Evolutionary conservation across 805 yeast genomes (phyloP).

Genomic region (Debaryomyces hansenii): DNA sequence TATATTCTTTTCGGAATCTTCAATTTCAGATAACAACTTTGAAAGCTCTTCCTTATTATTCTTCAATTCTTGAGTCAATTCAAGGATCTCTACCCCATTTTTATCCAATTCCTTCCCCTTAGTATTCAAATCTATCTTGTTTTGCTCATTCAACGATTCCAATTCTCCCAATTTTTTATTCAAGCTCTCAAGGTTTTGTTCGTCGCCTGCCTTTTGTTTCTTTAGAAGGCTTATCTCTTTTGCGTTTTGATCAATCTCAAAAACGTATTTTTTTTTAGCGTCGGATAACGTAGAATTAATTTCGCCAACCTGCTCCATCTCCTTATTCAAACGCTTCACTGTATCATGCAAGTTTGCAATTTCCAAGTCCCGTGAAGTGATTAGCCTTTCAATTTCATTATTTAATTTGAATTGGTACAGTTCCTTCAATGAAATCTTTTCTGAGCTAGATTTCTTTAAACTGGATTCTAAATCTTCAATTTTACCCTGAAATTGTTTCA

Average conservation of each 20-base stretch:
- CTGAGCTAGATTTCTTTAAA: neutral
- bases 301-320: neutral
- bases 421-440: slow-evolving; percentile 8
- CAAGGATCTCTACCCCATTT: neutral
- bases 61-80: neutral
- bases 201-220: neutral
- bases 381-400: slow-evolving; percentile 20
- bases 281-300: neutral
- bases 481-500: slow-evolving; percentile 4
- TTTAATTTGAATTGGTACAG: slow-evolving; percentile 25
- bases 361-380: slow-evolving; percentile 22
- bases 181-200: neutral
- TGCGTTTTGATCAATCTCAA: neutral
- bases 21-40: neutral
- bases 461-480: neutral
- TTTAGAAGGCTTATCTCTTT: neutral
- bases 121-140: neutral
- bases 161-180: neutral
- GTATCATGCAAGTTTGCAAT: slow-evolving; percentile 9
- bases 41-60: neutral
- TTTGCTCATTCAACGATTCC: neutral
- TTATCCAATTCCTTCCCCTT: neutral
- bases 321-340: neutral
- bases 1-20: too few species aligned
- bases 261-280: neutral